phyloP scores from a whole-genome alignment of 352 stramenopile genomes.

The Pythium angustatum region DNA sequence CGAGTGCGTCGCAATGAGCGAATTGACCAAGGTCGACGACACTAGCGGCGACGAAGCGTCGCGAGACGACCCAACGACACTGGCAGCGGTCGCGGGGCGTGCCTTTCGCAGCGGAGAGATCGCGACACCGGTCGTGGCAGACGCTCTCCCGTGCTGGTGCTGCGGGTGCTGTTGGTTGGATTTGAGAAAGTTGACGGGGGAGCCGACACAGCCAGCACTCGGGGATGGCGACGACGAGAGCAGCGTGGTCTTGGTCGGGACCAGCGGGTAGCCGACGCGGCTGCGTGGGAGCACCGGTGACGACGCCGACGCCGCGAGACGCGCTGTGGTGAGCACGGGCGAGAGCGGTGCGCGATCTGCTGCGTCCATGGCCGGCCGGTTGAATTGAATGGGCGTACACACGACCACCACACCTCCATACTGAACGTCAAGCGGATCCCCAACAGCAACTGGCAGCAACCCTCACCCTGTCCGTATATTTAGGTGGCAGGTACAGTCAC shows the following conservation, averaged over 20 bases:
- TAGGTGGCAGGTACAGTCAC: too few species aligned
- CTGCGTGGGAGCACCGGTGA: not conserved
- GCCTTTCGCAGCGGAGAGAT: slow-evolving; percentile 28
- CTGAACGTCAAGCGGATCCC: too few species aligned
- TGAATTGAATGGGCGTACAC: too few species aligned
- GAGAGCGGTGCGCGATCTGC: slow-evolving; percentile 10
- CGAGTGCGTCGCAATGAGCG: slow-evolving; percentile 30
- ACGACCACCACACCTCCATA: too few species aligned
- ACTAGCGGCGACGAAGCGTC: slow-evolving; percentile 20
- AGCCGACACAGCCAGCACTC: not conserved
- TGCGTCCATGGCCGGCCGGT: not conserved
- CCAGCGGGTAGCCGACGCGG: too few species aligned
- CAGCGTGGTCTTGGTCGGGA: too few species aligned
- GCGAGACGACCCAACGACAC: not conserved
- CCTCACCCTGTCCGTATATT: slow-evolving; percentile 18
- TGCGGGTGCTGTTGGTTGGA: not conserved
- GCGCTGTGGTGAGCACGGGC: slow-evolving; percentile 14
- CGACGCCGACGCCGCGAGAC: slow-evolving; percentile 2
- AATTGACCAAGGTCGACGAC: slow-evolving; percentile 38
- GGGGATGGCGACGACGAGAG: slow-evolving; percentile 10
- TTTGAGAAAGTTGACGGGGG: slow-evolving; percentile 26
- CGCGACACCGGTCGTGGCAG: not conserved
- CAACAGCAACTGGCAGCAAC: too few species aligned
- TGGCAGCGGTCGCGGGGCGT: slow-evolving; percentile 38
- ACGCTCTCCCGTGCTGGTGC: not conserved